phyloP scores from a whole-genome alignment of 345 rosid genomes.

The Populus simonii region DNA sequence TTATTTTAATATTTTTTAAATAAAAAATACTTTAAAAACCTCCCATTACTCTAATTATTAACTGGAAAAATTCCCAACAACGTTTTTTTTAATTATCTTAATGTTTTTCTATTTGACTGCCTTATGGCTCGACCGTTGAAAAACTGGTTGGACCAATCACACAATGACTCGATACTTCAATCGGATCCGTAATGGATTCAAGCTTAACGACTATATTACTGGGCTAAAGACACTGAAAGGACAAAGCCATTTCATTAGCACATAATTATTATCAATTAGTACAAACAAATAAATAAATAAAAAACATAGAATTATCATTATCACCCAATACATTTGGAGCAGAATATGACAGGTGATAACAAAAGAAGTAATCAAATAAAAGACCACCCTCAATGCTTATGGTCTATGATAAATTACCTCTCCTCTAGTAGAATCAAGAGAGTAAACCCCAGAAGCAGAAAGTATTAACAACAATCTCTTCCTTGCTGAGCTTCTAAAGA shows the following conservation, averaged over 20 bases:
- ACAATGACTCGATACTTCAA: no score
- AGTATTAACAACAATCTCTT: background rate
- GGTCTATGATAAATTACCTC: background rate
- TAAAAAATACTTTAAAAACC: no score
- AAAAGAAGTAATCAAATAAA: background rate
- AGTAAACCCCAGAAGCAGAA: background rate
- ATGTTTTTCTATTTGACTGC: no score
- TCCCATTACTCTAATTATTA: background rate
- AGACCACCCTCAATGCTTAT: background rate
- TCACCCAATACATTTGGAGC: background rate
- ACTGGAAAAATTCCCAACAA: background rate
- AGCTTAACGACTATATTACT: background rate
- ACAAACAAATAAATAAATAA: background rate
- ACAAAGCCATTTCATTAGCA: background rate
- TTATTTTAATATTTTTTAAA: no score
- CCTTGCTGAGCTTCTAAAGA: background rate
- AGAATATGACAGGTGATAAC: background rate
- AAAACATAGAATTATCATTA: background rate
- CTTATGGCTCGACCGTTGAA: no score
- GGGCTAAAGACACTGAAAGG: background rate
- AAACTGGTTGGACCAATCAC: no score
- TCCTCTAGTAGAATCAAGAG: background rate
- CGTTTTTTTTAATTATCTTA: no score
- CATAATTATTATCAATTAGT: background rate
- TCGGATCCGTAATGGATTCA: no score